These are phyloP conservation scores for Xerocomellus amylosporus DNA, from an alignment of 768 basidiomycete genomes.

Conservation along the genomic window DNA sequence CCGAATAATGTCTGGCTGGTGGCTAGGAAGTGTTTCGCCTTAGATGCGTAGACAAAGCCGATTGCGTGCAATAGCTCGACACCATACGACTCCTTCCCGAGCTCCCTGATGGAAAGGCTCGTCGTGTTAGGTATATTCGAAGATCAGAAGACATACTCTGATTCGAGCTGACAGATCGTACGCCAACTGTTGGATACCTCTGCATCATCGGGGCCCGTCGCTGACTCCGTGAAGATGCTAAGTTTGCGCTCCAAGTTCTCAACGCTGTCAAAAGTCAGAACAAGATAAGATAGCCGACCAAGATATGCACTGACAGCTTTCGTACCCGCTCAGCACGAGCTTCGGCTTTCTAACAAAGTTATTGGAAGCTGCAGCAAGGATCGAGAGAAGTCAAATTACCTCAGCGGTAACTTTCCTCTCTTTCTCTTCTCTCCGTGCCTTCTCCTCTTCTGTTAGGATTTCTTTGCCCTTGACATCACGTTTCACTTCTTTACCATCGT, in stretches of 20 bases:
- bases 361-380: constrained; percentile 5
- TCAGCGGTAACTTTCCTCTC: constrained; percentile 63
- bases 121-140: neutral
- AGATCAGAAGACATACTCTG: constrained; percentile 55
- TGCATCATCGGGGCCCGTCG: constrained; percentile 61
- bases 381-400: constrained; percentile 37
- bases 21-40: constrained; percentile 81
- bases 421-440: constrained; percentile 70
- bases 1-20: constrained; percentile 68
- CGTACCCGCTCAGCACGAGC: constrained; percentile 72
- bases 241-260: constrained; percentile 80
- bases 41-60: constrained; percentile 81
- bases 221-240: constrained; percentile 84
- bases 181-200: constrained; percentile 73
- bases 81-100: constrained; percentile 85
- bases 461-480: constrained; percentile 55
- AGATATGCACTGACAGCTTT: constrained; percentile 45
- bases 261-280: constrained; percentile 33
- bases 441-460: constrained; percentile 66
- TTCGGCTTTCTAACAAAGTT: constrained; percentile 62
- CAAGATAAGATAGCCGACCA: neutral
- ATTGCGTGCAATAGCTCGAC: constrained; percentile 82
- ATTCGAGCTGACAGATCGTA: constrained; percentile 76
- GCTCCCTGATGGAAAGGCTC: constrained; percentile 48
- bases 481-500: constrained; percentile 38